These are phyloP conservation scores for Jamesozyma piceae DNA, from an alignment of 805 yeast genomes.

Conservation along the genomic window DNA sequence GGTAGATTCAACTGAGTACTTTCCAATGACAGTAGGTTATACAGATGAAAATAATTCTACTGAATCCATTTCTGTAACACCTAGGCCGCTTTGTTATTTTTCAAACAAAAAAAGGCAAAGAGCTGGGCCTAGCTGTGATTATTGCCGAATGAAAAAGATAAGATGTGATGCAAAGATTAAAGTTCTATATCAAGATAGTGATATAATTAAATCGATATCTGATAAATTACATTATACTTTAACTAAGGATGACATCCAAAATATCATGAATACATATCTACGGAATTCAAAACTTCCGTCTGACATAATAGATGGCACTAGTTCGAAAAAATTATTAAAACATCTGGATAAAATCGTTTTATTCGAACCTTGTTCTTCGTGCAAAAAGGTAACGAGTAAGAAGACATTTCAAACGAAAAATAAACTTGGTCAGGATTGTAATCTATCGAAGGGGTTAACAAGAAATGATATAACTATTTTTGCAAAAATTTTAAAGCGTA, in stretches of 20 bases:
- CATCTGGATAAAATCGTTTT: slow-evolving; percentile 34
- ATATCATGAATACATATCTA: slow-evolving; percentile 4
- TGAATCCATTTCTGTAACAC: background rate
- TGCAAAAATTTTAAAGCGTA: slow-evolving; percentile 10
- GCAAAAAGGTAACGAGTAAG: slow-evolving; percentile 26
- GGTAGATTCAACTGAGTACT: background rate
- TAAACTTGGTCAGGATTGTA: slow-evolving; percentile 1
- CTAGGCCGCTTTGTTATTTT: background rate
- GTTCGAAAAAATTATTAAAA: slow-evolving; percentile 12
- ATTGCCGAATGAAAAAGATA: slow-evolving; percentile 58
- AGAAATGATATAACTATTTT: slow-evolving; percentile 30
- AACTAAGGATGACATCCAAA: slow-evolving; percentile 2
- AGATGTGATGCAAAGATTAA: slow-evolving; percentile 62
- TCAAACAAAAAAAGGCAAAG: slow-evolving; percentile 41
- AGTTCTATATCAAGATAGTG: slow-evolving; percentile 28
- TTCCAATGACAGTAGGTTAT: background rate
- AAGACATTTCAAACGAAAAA: background rate
- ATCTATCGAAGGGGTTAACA: slow-evolving; percentile 56
- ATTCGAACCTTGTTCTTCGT: slow-evolving; percentile 48
- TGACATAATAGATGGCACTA: background rate
- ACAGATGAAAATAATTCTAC: background rate
- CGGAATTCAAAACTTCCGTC: background rate
- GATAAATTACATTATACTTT: slow-evolving; percentile 15
- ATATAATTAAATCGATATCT: slow-evolving; percentile 13
- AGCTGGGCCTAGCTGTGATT: slow-evolving; percentile 66